These are phyloP conservation scores for Diplosphaera chodatii DNA, from an alignment of 139 green algal genomes.

Conservation along the genomic window DNA sequence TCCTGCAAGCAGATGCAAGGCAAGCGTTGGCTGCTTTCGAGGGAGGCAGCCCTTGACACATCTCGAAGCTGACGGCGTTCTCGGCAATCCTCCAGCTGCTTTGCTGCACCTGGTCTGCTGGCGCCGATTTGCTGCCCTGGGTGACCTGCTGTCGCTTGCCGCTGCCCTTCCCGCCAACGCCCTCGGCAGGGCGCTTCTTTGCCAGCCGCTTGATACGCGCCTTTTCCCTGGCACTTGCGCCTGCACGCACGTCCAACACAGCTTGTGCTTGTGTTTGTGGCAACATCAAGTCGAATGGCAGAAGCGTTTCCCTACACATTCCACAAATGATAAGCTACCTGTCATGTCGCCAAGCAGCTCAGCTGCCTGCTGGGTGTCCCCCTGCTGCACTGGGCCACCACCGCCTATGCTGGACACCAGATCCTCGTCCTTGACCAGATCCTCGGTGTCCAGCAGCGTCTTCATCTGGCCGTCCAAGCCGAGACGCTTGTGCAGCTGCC, in stretches of 20 bases:
- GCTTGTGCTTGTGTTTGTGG: no score
- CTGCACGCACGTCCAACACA: no score
- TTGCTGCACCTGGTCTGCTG: no score
- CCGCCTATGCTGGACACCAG: constrained; percentile 43
- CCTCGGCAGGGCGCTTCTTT: background rate
- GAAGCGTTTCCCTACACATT: no score
- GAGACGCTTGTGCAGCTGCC: constrained; percentile 60
- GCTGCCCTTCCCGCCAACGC: background rate
- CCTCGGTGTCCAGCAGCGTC: constrained; percentile 60
- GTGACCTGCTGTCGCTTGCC: background rate
- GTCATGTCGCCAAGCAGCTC: constrained; percentile 44
- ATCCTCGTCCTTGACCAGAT: constrained; percentile 76
- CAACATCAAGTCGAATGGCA: no score
- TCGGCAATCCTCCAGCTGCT: no score
- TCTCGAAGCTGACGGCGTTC: no score
- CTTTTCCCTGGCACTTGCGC: background rate
- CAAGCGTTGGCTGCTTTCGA: no score
- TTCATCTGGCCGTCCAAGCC: constrained; percentile 53
- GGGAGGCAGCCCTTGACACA: no score
- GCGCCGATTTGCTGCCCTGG: no score
- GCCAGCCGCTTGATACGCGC: background rate
- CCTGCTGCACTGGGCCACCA: constrained; percentile 1
- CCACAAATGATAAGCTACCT: no score
- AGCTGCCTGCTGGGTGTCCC: constrained; percentile 29
- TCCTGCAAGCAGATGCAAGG: background rate